Percentiles rank a stretch among this genome's conserved stretches.
These are phyloP conservation scores for Pseudogymnoascus sp. DNA, from an alignment of 2,329 filamentous ascomycete genomes.

Conservation along the genomic window DNA sequence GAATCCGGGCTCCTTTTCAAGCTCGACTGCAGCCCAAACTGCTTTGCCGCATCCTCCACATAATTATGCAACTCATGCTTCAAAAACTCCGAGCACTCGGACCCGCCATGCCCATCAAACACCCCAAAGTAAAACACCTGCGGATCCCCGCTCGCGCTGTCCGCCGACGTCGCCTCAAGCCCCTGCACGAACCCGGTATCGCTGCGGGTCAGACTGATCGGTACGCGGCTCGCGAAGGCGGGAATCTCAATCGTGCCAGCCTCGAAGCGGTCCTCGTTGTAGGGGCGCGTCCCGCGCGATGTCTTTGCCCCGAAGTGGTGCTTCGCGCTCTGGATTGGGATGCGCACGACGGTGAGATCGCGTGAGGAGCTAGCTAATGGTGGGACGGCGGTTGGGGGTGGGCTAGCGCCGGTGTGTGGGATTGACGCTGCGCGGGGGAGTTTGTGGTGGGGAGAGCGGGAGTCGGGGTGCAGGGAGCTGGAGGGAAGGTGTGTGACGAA, in stretches of 20 bases:
- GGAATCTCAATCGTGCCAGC: constrained; percentile 90
- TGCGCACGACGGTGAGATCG: constrained; percentile 88
- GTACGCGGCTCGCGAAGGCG: constrained; percentile 79
- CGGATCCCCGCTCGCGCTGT: constrained; percentile 76
- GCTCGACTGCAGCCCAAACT: constrained; percentile 73
- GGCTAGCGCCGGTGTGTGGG: constrained; percentile 58
- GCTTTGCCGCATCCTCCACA: constrained; percentile 70
- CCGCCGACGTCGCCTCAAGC: constrained; percentile 60
- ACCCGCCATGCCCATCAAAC: constrained; percentile 92
- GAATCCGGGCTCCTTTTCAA: constrained; percentile 40
- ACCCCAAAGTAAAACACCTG: constrained; percentile 97
- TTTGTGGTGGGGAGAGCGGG: constrained; percentile 68
- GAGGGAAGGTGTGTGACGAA: constrained; percentile 95
- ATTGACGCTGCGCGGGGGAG: constrained; percentile 77
- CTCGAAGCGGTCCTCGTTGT: constrained; percentile 92
- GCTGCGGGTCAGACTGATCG: constrained; percentile 46
- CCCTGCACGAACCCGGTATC: constrained; percentile 14
- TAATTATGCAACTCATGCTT: constrained; percentile 80
- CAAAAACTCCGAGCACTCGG: constrained; percentile 80
- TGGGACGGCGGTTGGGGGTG: constrained; percentile 51
- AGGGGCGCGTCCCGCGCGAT: constrained; percentile 72
- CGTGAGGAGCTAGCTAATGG: constrained; percentile 54
- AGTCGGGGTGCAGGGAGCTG: constrained; percentile 85
- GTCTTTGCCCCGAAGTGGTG: constrained; percentile 85
- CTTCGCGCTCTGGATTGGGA: constrained; percentile 86